Evolutionary conservation across 768 basidiomycete genomes (phyloP).

Genomic region (Lenzites betulinus): DNA sequence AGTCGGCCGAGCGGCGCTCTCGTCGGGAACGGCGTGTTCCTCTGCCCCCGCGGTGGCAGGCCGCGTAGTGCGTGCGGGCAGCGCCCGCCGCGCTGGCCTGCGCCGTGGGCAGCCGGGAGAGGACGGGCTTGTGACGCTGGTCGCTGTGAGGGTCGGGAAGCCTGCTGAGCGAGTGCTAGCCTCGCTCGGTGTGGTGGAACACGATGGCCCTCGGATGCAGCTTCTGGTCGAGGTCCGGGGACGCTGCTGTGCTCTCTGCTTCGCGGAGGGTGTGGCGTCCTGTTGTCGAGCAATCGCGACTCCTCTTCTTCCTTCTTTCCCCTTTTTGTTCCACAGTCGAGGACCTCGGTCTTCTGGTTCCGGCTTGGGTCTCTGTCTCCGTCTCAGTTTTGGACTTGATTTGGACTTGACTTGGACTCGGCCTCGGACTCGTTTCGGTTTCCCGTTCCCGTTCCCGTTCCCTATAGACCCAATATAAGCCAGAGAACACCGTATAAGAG

Average conservation of each 20-base stretch:
- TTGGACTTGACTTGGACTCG: background rate
- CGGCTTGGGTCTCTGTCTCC: too few relatives aligned
- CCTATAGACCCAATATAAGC: background rate
- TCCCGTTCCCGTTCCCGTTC: background rate
- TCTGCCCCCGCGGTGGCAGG: background rate
- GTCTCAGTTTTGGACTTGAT: background rate
- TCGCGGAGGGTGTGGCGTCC: background rate
- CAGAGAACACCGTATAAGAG: background rate
- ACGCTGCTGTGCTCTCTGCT: background rate
- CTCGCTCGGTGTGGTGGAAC: background rate
- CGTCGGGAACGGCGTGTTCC: background rate
- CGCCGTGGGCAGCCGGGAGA: conserved; percentile 1
- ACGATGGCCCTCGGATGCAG: background rate
- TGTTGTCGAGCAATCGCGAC: background rate
- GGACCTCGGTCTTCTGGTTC: too few relatives aligned
- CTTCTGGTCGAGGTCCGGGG: background rate
- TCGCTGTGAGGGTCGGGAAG: background rate
- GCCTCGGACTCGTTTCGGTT: background rate
- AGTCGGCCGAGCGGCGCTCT: background rate
- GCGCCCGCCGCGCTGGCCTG: background rate
- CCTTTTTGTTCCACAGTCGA: background rate
- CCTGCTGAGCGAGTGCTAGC: background rate
- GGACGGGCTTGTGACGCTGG: background rate
- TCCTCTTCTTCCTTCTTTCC: background rate
- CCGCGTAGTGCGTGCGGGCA: background rate